Percentiles rank a stretch among this genome's conserved stretches.
These are phyloP conservation scores for Penicillium roqueforti DNA, from an alignment of 495 filamentous ascomycete species.

Conservation along the genomic window DNA sequence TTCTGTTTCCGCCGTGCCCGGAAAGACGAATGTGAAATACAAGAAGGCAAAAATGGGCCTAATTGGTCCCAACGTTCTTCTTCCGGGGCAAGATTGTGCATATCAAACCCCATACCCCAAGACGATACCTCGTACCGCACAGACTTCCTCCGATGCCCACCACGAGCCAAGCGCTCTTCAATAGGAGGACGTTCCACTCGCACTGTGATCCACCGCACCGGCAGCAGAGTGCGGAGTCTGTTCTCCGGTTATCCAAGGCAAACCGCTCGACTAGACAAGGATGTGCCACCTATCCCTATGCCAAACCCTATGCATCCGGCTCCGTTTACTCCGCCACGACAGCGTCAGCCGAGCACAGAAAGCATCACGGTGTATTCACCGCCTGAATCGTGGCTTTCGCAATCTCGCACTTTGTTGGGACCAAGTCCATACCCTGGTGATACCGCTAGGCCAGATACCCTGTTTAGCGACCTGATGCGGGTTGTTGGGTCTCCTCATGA, in stretches of 20 bases:
- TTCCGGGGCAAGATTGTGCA: slow-evolving; percentile 41
- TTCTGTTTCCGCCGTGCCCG: slow-evolving; percentile 36
- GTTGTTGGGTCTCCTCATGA: slow-evolving; percentile 44
- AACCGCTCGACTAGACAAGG: slow-evolving; percentile 13
- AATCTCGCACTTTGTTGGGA: slow-evolving; percentile 26
- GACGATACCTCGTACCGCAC: slow-evolving; percentile 49
- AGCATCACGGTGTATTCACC: slow-evolving; percentile 71
- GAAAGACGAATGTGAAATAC: slow-evolving; percentile 13
- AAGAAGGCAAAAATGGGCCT: slow-evolving; percentile 14
- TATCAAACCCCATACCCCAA: slow-evolving; percentile 54
- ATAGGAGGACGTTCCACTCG: slow-evolving; percentile 28
- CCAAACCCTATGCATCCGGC: slow-evolving; percentile 5
- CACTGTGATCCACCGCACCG: slow-evolving; percentile 35
- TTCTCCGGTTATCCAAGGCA: slow-evolving; percentile 21
- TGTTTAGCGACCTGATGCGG: slow-evolving; percentile 64
- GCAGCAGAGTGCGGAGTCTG: slow-evolving; percentile 36
- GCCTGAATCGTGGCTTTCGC: slow-evolving; percentile 39
- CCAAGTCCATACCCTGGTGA: slow-evolving; percentile 29
- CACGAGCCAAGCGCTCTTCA: slow-evolving; percentile 21
- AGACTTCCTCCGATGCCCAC: slow-evolving; percentile 48
- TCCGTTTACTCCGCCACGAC: slow-evolving; percentile 32
- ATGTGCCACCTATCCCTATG: slow-evolving; percentile 19
- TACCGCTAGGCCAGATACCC: slow-evolving; percentile 48
- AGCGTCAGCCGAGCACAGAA: slow-evolving; percentile 55
- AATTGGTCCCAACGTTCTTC: slow-evolving; percentile 36